Evolutionary conservation across 805 yeast genomes (phyloP), one percentile per base, ranked within the genome.

Genomic region (Hanseniaspora valbyensis): DNA sequence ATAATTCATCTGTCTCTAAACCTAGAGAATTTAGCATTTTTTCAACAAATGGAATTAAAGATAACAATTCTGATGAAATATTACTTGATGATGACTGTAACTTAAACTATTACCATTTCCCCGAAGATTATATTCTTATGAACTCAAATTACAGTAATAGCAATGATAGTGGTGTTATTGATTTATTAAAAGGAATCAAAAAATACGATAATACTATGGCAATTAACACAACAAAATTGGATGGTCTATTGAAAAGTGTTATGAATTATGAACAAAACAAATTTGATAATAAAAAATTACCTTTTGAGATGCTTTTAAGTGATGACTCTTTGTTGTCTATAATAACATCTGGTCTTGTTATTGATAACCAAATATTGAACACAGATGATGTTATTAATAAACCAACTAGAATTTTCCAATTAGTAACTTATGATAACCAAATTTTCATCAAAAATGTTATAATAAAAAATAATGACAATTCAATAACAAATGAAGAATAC

Each of bases 11-110:
- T 1, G 70, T 89, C 49, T 80, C 81, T 58, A 94, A 87, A 63
- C 97, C 98, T 2, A 82, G 81, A 56, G 96, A 92, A 64, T 56
- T 90, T 2, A 70, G 76, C n/a, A 63, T 76, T 3, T 90, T 70
- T 61, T 78, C 90, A 1, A 68, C 87, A 52, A 77, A 75, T 25
- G 29, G 25, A 3, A 18, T 18, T 21, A 38, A 16, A 24, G 37
- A 42, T 13, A 10, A 14, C 19, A 26, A 22, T 2, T 25, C 38
- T n/a, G 25, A 29, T 16, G 18, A 32, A 72, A 21, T 70, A 74
- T 26, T 59, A 66, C 28, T 66, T 4, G 65, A 76, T 9, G 80
- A 78, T 56, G 76, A 76, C 49, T 64, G 77, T 0, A 72, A 75
- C 3, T 64, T 86, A 46, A 68, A 73, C n/a, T 87, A 85, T 65